Evolutionary conservation across 2,329 filamentous ascomycete genomes (phyloP), one percentile per base, ranked within the genome.

Genomic region (Fusarium gaditjirri): DNA sequence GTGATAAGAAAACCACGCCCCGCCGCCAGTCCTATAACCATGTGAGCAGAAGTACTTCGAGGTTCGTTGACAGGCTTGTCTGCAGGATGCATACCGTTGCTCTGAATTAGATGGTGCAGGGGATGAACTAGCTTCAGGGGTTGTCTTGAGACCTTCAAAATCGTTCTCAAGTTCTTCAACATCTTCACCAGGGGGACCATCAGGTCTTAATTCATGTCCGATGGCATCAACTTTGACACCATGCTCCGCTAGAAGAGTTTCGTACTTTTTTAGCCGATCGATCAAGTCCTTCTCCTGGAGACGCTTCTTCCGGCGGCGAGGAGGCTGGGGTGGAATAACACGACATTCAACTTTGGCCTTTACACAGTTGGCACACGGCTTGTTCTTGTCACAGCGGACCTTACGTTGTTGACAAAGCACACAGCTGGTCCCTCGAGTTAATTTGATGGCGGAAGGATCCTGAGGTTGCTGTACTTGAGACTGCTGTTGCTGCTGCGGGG

Each of bases 371-470:
- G 87, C 84, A 77, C 92, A 94, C 21, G 92, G 92, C 80, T 90
- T 90, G 74, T 87, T 89, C 80, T 91, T 92, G 80, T 94, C 90
- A 80, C 92, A 94, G 66, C 90, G 90, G 44, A 94, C 87, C 79
- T 94, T 94, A 68, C 92, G 89, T 78, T 93, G 91, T 78, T 94
- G 92, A 77, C 93, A 95, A 25, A 91, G 85, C 19, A 93, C 86
- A 76, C 93, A 95, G 67, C 87, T 89, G 68, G 88, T 88, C 65
- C 88, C 88, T 54, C 88, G 84, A 42, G 87, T 89, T 73, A 90
- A 80, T 79, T 90, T 90, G 73, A 87, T 79, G 61, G 82, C 80
- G 42, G 84, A 82, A 58, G 83, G 77, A 66, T 88, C 86, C 31
- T 73, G 68, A 50, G 75, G 72, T 49, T 75, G 76, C 29, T 75